Evolutionary conservation across 345 rosid species (phyloP), one percentile per base, ranked within the genome.

Genomic region (Camelina neglecta): DNA sequence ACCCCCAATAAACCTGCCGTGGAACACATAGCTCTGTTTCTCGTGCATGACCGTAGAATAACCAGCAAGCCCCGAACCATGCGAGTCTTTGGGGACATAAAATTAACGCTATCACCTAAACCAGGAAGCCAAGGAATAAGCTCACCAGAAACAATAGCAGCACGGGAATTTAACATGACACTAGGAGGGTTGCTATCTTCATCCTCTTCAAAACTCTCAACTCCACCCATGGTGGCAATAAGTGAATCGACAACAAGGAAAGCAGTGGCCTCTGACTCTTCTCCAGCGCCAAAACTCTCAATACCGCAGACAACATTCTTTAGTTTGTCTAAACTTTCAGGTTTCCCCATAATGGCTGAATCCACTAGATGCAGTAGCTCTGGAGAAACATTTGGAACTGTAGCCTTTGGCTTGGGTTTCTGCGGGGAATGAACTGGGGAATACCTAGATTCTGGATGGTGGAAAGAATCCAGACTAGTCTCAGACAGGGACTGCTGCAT

Each of bases 211-310:
- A 93, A 95, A 83, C 99, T 89, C 86, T 95, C 99, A 76, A 95
- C 96, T 59, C 98, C 99, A 71, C 99, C 99, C 99, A 95, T 95
- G 54, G 99, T 95, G 72, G 96, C 97, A 83, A 95, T 81, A 66
- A 95, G 97, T 54, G 98, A 95, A 84, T 95, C 99, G 73, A 95
- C 89, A 79, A 95, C 92, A 84, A 86, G 82, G 82, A 82, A 90
- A 36, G 98, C 90, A 60, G 89, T 83, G 83, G 85, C 79, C 83
- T 95, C 97, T 21, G 87, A 60, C 79, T 93, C 97, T 68, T 88
- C 97, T 60, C 87, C 97, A 61, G 74, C 64, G 56, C 81, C 98
- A 85, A 88, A 95, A 76, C 63, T 89, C 81, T 95, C 96, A 74
- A 64, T 75, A 29, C 97, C 96, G 31, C 85, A 83, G 20, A 95